phyloP scores from a whole-genome alignment of 495 filamentous ascomycete species.

The Terfezia claveryi region DNA sequence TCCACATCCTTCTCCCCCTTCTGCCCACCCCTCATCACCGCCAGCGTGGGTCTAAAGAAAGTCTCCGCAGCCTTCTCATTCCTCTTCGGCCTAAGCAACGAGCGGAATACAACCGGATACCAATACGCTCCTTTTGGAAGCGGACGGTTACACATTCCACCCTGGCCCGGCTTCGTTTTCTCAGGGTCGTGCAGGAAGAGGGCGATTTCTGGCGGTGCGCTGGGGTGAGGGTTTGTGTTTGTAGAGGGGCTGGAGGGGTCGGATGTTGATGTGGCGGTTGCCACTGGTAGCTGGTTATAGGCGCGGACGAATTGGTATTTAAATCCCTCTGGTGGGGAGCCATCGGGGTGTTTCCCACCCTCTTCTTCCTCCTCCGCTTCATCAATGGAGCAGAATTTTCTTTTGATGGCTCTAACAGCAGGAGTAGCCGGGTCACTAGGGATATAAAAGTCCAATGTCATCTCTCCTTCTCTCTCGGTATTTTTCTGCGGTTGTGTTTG shows the following conservation, averaged over 20 bases:
- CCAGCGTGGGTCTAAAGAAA: slow-evolving; percentile 24
- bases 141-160: slow-evolving; percentile 19
- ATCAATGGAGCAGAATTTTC: slow-evolving; percentile 52
- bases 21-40: slow-evolving; percentile 14
- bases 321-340: slow-evolving; percentile 26
- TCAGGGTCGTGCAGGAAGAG: slow-evolving; percentile 22
- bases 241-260: background rate
- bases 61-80: slow-evolving; percentile 24
- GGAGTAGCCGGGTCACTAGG: slow-evolving; percentile 35
- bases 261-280: slow-evolving; percentile 16
- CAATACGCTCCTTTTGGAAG: slow-evolving; percentile 53
- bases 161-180: background rate
- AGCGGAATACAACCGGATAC: slow-evolving; percentile 61
- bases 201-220: slow-evolving; percentile 32
- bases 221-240: slow-evolving; percentile 20
- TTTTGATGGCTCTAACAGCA: slow-evolving; percentile 37
- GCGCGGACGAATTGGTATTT: slow-evolving; percentile 53
- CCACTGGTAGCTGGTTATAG: slow-evolving; percentile 35
- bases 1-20: slow-evolving; percentile 22
- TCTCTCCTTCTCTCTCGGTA: background rate
- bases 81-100: slow-evolving; percentile 32
- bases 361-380: slow-evolving; percentile 26
- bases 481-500: background rate
- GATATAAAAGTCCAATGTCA: slow-evolving; percentile 39
- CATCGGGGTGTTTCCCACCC: slow-evolving; percentile 21